A percentile compares a stretch with the other conserved stretches of the same genome.
Evolutionary conservation across 306 rosid genomes (phyloP).

Genomic region (Ochetophila trinervis): DNA sequence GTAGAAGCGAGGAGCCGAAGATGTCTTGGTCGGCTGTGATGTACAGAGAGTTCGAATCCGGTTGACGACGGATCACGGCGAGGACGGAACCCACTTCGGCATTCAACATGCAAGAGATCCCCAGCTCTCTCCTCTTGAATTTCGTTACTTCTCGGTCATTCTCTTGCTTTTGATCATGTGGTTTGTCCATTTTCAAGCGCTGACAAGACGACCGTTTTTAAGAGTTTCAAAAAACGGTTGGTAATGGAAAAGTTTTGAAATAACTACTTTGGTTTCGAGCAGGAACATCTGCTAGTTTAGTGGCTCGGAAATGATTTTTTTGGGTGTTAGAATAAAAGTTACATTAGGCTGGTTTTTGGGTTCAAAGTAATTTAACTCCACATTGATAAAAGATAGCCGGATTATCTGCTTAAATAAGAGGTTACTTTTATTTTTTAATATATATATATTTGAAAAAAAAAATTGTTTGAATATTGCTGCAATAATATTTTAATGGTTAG

Average conservation of each 20-base stretch:
- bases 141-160: conserved; percentile 4
- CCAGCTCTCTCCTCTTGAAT: conserved; percentile 48
- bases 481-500: conserved; percentile 21
- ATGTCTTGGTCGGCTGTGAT: conserved; percentile 31
- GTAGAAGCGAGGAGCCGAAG: conserved; percentile 45
- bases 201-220: background rate
- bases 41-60: conserved; percentile 34
- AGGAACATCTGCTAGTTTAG: background rate
- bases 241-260: background rate
- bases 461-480: background rate
- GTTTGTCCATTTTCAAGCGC: conserved; percentile 11
- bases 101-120: conserved; percentile 83
- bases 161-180: background rate
- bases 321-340: background rate
- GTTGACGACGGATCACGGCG: conserved; percentile 66
- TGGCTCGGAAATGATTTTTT: background rate
- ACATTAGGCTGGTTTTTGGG: background rate
- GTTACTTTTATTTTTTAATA: conserved; percentile 6
- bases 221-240: conserved; percentile 24
- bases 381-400: conserved; percentile 19
- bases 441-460: too few relatives aligned
- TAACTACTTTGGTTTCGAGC: background rate
- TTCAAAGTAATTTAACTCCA: too few relatives aligned
- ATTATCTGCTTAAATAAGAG: conserved; percentile 17
- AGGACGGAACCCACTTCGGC: conserved; percentile 82